Evolutionary conservation across 345 rosid species (phyloP), one percentile per base, ranked within the genome.

Genomic region (Citrus inodora): DNA sequence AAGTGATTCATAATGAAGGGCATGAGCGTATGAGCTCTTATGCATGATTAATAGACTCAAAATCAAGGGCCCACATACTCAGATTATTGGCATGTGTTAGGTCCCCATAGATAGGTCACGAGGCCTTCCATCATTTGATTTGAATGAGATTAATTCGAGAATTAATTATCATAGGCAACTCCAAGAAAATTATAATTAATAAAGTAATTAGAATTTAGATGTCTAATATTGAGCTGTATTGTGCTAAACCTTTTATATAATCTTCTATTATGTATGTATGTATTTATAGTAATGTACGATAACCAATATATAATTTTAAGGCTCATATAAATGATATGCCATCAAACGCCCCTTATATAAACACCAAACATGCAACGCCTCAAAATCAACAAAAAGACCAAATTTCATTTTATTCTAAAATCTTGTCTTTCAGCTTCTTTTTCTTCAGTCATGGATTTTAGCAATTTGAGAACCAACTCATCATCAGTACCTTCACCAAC

Each of bases 401-500:
- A 40, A 74, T 77, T 74, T 78, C 55, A 7, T 73, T 73, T 71
- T 61, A 25, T 74, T 66, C 79, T 74, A 33, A 9, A 66, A 42
- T 3, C 30, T 59, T 22, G 25, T 25, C 68, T 74, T 40, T 62
- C 46, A 38, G 37, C 28, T 65, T 21, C 42, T 3, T 21, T 33
- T 25, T 55, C 11, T 40, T 7, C 63, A 17, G 22, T 75, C 56
- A 86, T 89, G 87, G 86, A 87, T 76, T 86, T 83, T 24, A 83
- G n/a, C 71, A 76, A 59, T 78, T 55, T 75, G 3, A 82, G 63
- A 40, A 78, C 35, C 78, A 22, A 82, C 74, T 56, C 78, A 51
- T 53, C 85, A 76, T 71, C 61, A 65, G 83, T 79, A 30, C 62
- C 74, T 1, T 58, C 90, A 58, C 86, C 94, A 21, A 86, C 97